These are phyloP conservation scores for Nakaseomyces delphensis DNA, from an alignment of 1,139 yeast species.

Conservation along the genomic window DNA sequence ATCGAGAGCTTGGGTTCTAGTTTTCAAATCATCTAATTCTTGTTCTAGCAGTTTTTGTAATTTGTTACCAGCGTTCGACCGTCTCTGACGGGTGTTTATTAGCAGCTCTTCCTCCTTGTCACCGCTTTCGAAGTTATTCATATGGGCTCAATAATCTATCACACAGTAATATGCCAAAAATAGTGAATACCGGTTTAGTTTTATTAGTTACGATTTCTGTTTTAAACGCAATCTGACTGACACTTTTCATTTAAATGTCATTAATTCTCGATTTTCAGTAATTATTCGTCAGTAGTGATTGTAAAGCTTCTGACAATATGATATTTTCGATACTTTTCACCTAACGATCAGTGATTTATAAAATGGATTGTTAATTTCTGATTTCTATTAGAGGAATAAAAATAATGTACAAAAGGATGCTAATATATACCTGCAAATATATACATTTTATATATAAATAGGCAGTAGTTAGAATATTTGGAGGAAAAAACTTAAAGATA, in stretches of 20 bases:
- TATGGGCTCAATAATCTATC: too few relatives aligned
- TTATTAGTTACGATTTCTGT: too few relatives aligned
- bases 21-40: constrained; percentile 40
- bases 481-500: not conserved
- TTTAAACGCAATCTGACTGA: too few relatives aligned
- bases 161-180: not conserved
- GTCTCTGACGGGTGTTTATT: constrained; percentile 50
- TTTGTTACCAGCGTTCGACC: constrained; percentile 88
- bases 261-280: not conserved
- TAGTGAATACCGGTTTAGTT: not conserved
- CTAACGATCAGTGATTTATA: too few relatives aligned
- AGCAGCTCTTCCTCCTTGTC: constrained; percentile 12
- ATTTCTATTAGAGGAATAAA: not conserved
- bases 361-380: not conserved
- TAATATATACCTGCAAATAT: not conserved
- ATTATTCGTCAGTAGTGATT: not conserved
- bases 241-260: not conserved
- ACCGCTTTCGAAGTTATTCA: constrained; percentile 11
- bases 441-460: not conserved
- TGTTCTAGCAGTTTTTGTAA: constrained; percentile 63
- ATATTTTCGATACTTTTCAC: too few relatives aligned
- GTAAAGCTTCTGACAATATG: too few relatives aligned
- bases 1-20: constrained; percentile 37
- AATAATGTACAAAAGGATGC: not conserved
- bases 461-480: not conserved